These are phyloP conservation scores for Wallacemonas collosoma DNA, from an alignment of 208 protist species.

Conservation along the genomic window DNA sequence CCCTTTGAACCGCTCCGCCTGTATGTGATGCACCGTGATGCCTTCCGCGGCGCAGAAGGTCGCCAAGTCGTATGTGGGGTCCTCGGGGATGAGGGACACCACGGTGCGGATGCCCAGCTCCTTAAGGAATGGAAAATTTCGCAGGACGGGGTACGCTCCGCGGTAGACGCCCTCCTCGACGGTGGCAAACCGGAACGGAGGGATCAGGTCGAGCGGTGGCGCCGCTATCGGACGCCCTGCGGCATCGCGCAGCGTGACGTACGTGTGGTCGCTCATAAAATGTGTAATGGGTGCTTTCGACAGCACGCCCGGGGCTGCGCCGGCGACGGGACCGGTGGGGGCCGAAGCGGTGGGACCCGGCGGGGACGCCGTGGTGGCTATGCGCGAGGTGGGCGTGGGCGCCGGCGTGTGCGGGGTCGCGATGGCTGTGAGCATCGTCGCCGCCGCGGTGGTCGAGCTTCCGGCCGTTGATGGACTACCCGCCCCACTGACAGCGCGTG, in stretches of 20 bases:
- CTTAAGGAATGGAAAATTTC: slow-evolving; percentile 78
- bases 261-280: slow-evolving; percentile 9
- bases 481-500: not conserved
- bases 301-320: not conserved
- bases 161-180: slow-evolving; percentile 84
- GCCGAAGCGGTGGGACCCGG: not conserved
- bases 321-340: too few relatives aligned
- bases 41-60: slow-evolving; percentile 56
- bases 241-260: slow-evolving; percentile 12
- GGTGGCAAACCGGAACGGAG: slow-evolving; percentile 71
- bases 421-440: too few relatives aligned
- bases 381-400: not conserved
- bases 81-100: slow-evolving; percentile 78
- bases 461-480: not conserved
- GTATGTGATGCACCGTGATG: slow-evolving; percentile 69
- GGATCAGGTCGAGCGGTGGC: slow-evolving; percentile 58
- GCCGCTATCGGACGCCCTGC: slow-evolving; percentile 14
- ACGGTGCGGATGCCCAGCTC: slow-evolving; percentile 62
- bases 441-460: not conserved
- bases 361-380: not conserved
- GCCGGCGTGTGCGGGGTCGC: not conserved
- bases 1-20: slow-evolving; percentile 82
- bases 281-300: slow-evolving; percentile 2
- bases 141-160: slow-evolving; percentile 83
- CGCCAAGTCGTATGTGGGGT: slow-evolving; percentile 78